Evolutionary conservation across 768 basidiomycete species (phyloP), one percentile per base, ranked within the genome.

Genomic region (Lactarius deliciosus): DNA sequence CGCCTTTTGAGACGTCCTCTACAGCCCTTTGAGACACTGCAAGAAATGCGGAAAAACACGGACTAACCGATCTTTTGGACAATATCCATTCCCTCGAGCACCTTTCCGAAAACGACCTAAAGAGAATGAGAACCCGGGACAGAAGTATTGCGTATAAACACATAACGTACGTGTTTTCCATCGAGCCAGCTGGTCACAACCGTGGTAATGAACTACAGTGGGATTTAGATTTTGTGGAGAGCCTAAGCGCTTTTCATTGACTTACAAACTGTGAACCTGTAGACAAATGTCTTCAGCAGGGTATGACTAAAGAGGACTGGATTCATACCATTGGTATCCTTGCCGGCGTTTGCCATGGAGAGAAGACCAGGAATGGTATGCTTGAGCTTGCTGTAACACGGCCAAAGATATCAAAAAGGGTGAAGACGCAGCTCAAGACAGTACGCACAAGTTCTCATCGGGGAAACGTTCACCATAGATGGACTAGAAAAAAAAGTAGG

Each of bases 281-380:
- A 30, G 65, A 64, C 22, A 63, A 32, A 8, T 11, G 41, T 20
- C 55, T 43, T 67, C 58, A 64, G 72, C 54, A 73, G 22, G 22
- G 41, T 50, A 45, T 50, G 34, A 64, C 47, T 4, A 66, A 25
- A 38, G 50, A 61, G 40, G 53, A 58, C 15, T 10, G 7, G 55
- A 60, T 7, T 69, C 79, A 65, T 74, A 91, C 92, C 96, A 73
- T 98, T 98, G 40, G 96, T 97, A 76, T 96, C 91, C 77, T 88
- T 89, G 74, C 89, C 89, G 63, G 94, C 87, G 73, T 97, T 98
- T 58, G 96, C 96, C 96, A 98, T 97, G 2, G 94, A 95, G 65
- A 96, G 85, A 64, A 84, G 82, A 69, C 96, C 96, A 59, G 92
- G 86, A 43, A 86, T 87, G 72, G 91, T 91, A 82, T 99, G 96